phyloP scores from a whole-genome alignment of 2,329 filamentous ascomycete genomes.

The Ophiognomonia clavigignenti-juglandacearum region DNA sequence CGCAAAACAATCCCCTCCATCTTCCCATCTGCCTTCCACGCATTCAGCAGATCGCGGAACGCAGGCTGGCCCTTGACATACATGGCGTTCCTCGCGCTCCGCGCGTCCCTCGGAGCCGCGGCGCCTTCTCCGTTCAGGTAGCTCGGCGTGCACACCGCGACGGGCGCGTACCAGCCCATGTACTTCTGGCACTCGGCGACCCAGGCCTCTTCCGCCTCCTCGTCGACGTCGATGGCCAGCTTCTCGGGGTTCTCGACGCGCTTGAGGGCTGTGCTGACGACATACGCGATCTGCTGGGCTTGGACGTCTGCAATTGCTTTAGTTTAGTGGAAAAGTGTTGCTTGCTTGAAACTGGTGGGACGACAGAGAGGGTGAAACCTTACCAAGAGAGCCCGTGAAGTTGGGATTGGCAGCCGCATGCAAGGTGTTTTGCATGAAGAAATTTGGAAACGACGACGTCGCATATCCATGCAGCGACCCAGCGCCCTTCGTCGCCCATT shows the following conservation, averaged over 20 bases:
- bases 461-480: slow-evolving; percentile 17
- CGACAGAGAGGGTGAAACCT: too few relatives aligned
- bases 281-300: too few relatives aligned
- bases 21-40: neutral
- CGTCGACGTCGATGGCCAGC: neutral
- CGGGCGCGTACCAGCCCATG: neutral
- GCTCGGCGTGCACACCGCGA: neutral
- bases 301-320: too few relatives aligned
- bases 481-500: slow-evolving; percentile 13
- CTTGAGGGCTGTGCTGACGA: too few relatives aligned
- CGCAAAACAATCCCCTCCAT: neutral
- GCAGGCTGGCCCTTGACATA: neutral
- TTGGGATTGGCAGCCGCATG: slow-evolving; percentile 13
- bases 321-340: too few relatives aligned
- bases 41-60: neutral
- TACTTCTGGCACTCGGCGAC: neutral
- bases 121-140: neutral
- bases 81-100: too few relatives aligned
- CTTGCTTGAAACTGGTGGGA: too few relatives aligned
- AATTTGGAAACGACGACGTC: slow-evolving; percentile 19
- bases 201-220: neutral
- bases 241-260: too few relatives aligned
- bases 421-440: slow-evolving; percentile 15
- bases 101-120: too few relatives aligned
- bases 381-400: too few relatives aligned